Conservation (phyloP, 345 rosid genomes). For the Angophora floribunda region DNA sequence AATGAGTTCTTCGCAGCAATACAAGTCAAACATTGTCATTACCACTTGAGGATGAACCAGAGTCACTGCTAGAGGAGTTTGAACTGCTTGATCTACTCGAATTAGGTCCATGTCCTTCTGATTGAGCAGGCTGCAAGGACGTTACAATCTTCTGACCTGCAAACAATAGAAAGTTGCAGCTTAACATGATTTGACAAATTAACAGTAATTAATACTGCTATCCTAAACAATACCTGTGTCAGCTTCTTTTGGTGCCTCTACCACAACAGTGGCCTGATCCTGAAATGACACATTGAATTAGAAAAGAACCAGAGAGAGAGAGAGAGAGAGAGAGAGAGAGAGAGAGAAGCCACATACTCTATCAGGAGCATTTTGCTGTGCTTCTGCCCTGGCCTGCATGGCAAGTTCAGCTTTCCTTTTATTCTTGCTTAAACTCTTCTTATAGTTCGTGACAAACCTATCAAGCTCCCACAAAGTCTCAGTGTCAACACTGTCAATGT, state of each 20-base stretch:
- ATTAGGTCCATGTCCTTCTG: constrained; percentile 47
- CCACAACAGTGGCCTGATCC: constrained; percentile 35
- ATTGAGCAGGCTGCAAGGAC: constrained; percentile 39
- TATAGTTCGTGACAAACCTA: constrained; percentile 92
- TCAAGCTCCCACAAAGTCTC: constrained; percentile 99
- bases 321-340: not conserved
- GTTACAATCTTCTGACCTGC: constrained; percentile 53
- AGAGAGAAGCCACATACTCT: constrained; percentile 29
- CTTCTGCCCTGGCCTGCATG: constrained; percentile 66
- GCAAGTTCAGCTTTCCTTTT: constrained; percentile 97
- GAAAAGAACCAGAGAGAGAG: not conserved
- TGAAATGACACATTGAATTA: constrained; percentile 18
- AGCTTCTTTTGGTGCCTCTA: constrained; percentile 39
- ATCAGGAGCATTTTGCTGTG: constrained; percentile 41
- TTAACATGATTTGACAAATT: not conserved
- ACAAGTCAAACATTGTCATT: constrained; percentile 1
- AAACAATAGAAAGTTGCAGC: not conserved
- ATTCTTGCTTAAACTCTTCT: constrained; percentile 91
- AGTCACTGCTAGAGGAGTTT: constrained; percentile 93
- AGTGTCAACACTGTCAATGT: constrained; percentile 90
- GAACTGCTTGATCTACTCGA: constrained; percentile 88
- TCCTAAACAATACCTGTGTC: constrained; percentile 32
- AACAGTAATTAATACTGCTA: not conserved
- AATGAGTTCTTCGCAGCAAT: not conserved
- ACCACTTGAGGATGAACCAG: constrained; percentile 98